Evolutionary conservation across 139 green algal species (phyloP), one percentile per base, ranked within the genome.

Genomic region (Gonium pectorale): DNA sequence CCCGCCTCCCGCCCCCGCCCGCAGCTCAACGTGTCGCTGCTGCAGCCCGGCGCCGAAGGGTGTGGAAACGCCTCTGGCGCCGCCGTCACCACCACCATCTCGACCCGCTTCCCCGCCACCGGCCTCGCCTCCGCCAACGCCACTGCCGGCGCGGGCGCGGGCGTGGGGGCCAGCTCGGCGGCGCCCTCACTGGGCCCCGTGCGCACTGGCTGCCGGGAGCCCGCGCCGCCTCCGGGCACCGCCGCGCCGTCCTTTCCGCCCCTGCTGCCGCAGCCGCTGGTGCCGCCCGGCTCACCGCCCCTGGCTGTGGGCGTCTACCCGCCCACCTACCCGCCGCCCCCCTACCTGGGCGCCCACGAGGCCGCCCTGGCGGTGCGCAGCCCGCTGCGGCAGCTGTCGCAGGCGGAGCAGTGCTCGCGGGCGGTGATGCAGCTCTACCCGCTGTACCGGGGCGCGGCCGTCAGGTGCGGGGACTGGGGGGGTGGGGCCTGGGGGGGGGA

Each of bases 331-430:
- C 51, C 71, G 35, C 71, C 71, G 9, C 5, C 71, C 27, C n/a
- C 22, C 27, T 21, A 26, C 31, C 5, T 24, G 51, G 52, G 35
- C 54, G 54, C 54, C 73, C 35, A 37, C 52, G 54, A 31, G 31
- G 73, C 73, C 8, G 43, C 41, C 6, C 37, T 81, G 15, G 27
- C 41, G 37, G 54, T 81, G 3, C 54, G 73, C 37, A 81, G 73
- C 38, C 54, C 73, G 24, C 31, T 52, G 35, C 15, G 37, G 7
- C 5, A 15, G 31, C 29, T 81, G 52, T 21, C 56, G 40, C 73
- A 81, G 73, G 73, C 73, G 51, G 73, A 54, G 40, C 38, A 81
- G 54, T 81, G 73, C 73, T 81, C 73, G 4, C 38, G 31, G 73
- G 73, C 73, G 22, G 73, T 81, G 15, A 40, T 81, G 38, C 54